Evolutionary conservation across 2,329 filamentous ascomycete species (phyloP).

Genomic region (Pyrenochaeta sp.): DNA sequence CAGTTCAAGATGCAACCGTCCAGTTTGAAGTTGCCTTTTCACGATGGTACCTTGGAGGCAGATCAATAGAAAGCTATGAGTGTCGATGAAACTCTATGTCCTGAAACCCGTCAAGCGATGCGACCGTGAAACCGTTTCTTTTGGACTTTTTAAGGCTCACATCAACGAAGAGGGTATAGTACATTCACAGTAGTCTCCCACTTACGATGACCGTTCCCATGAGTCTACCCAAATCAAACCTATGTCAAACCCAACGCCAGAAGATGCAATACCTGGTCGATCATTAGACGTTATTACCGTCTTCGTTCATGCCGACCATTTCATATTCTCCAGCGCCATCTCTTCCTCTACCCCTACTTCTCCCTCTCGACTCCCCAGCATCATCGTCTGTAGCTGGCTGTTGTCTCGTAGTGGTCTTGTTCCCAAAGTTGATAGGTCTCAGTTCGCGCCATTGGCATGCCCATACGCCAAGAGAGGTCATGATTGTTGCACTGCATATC

Average conservation of each 20-base stretch:
- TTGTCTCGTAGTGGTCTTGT: slow-evolving; percentile 50
- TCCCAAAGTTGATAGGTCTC: slow-evolving; percentile 86
- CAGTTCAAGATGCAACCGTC: slow-evolving; percentile 40
- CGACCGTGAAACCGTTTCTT: background rate
- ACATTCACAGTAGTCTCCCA: slow-evolving; percentile 7
- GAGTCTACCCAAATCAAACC: slow-evolving; percentile 17
- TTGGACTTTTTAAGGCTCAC: slow-evolving; percentile 4
- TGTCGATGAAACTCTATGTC: slow-evolving; percentile 31
- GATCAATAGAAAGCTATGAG: slow-evolving; percentile 47
- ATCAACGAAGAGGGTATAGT: slow-evolving; percentile 22
- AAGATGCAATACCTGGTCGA: slow-evolving; percentile 34
- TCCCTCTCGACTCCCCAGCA: slow-evolving; percentile 50
- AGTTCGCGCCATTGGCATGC: slow-evolving; percentile 91
- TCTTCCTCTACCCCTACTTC: slow-evolving; percentile 51
- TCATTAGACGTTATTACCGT: slow-evolving; percentile 46
- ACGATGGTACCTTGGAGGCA: slow-evolving; percentile 43
- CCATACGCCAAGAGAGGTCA: slow-evolving; percentile 82
- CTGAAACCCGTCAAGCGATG: background rate
- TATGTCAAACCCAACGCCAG: slow-evolving; percentile 34
- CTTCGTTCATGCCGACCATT: slow-evolving; percentile 56
- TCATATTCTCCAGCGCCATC: slow-evolving; percentile 59
- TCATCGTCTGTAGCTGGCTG: slow-evolving; percentile 42
- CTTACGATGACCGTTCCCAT: background rate
- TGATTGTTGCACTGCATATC: slow-evolving; percentile 66
- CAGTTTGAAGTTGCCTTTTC: slow-evolving; percentile 34